Percentiles rank a stretch among this genome's conserved stretches.
phyloP scores from a whole-genome alignment of 257 asterid genomes.

The Paraleonurus japonicus region DNA sequence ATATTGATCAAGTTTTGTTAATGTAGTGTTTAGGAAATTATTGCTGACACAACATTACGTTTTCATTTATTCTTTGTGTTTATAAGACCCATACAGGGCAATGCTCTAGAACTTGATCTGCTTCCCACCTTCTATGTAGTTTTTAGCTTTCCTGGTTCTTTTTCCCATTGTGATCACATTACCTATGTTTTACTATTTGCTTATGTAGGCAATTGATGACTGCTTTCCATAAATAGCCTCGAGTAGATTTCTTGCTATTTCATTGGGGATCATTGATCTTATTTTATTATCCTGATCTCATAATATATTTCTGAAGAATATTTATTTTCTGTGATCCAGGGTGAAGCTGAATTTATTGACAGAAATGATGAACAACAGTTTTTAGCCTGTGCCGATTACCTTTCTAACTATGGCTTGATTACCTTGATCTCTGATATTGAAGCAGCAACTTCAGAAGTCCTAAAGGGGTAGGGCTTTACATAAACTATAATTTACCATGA shows the following conservation, averaged over 20 bases:
- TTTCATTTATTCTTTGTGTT: too few species aligned
- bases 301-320: background rate
- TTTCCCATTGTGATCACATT: background rate
- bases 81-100: too few species aligned
- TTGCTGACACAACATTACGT: too few species aligned
- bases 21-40: background rate
- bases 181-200: background rate
- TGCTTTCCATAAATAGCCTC: background rate
- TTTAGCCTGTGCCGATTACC: constrained; percentile 68
- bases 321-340: constrained; percentile 34
- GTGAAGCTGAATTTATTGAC: constrained; percentile 52
- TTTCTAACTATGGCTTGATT: constrained; percentile 54
- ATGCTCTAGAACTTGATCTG: too few species aligned
- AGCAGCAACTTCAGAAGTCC: constrained; percentile 59
- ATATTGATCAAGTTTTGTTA: background rate
- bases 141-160: background rate
- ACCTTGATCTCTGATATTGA: constrained; percentile 48
- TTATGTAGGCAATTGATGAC: background rate
- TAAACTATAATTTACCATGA: background rate
- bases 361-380: constrained; percentile 60
- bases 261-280: background rate
- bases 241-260: background rate
- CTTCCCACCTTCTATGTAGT: too few species aligned
- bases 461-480: constrained; percentile 54
- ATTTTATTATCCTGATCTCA: background rate